Conservation (phyloP, 208 protist species). For the Trypanosomatidae sp. region DNA sequence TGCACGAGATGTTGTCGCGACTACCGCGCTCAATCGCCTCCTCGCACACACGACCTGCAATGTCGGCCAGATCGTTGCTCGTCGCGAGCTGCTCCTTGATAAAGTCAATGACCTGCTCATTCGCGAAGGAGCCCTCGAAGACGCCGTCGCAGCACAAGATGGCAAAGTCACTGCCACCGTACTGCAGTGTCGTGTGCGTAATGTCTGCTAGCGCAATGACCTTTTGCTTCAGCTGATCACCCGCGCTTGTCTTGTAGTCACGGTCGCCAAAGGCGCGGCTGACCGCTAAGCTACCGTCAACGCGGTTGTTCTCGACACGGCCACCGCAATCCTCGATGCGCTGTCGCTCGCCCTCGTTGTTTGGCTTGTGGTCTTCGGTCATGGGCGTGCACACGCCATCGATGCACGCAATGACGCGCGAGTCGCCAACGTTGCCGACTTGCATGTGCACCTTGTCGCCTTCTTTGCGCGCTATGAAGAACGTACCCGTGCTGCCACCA, state of each 20-base stretch:
- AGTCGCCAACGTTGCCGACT: constrained; percentile 90
- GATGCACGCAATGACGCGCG: constrained; percentile 76
- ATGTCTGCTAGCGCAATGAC: constrained; percentile 85
- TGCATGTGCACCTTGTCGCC: constrained; percentile 67
- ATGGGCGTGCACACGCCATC: constrained; percentile 72
- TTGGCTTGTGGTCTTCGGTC: constrained; percentile 92
- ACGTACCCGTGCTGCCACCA: constrained; percentile 83
- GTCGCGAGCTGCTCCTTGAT: constrained; percentile 67
- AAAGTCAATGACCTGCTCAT: constrained; percentile 82
- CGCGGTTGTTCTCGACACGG: constrained; percentile 86
- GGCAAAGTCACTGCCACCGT: constrained; percentile 60
- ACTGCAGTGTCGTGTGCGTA: constrained; percentile 55
- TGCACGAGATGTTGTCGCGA: constrained; percentile 87
- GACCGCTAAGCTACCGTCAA: constrained; percentile 90
- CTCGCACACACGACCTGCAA: constrained; percentile 74
- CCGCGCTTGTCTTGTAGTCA: constrained; percentile 84
- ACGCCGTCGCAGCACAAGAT: constrained; percentile 89
- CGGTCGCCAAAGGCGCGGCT: constrained; percentile 90
- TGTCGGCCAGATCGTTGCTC: constrained; percentile 60
- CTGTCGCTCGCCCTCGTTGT: constrained; percentile 63
- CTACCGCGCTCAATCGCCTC: constrained; percentile 83
- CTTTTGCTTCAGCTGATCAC: constrained; percentile 68
- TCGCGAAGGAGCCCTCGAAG: constrained; percentile 86
- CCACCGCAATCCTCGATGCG: constrained; percentile 88
- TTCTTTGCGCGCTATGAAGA: constrained; percentile 67